A percentile compares a stretch with the other conserved stretches of the same genome.
Conservation (phyloP, 2,329 filamentous ascomycete species). For the Trichoderma endophyticum region DNA sequence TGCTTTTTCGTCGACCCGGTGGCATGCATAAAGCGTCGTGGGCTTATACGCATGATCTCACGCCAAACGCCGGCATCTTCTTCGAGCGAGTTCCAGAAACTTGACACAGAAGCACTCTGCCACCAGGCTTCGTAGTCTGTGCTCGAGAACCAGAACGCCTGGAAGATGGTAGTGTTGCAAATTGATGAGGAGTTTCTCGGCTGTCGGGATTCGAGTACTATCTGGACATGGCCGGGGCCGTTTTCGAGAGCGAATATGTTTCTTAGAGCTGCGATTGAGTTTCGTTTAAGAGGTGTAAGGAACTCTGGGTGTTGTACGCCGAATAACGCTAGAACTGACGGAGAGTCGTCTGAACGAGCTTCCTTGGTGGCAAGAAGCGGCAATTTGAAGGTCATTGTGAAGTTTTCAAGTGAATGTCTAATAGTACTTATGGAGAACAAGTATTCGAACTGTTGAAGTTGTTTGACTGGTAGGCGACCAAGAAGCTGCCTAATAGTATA, state of each 20-base stretch:
- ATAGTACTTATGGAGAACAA: background rate
- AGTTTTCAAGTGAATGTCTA: fast-evolving
- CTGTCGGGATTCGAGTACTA: background rate
- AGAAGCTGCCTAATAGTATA: background rate
- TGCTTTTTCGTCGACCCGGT: background rate
- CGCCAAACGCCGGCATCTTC: background rate
- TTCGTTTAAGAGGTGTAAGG: background rate
- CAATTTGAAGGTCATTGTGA: background rate
- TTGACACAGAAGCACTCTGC: background rate
- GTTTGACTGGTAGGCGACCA: background rate
- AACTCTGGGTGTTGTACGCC: background rate
- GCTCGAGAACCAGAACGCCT: background rate
- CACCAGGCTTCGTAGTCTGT: background rate
- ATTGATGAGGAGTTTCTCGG: background rate
- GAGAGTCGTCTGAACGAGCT: background rate
- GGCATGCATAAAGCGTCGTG: background rate
- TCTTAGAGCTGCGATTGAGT: background rate
- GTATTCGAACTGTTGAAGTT: background rate
- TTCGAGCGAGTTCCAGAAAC: background rate
- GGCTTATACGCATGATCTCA: background rate
- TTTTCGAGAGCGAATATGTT: background rate
- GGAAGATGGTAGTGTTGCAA: background rate
- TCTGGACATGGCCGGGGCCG: background rate
- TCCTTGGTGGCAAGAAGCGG: background rate
- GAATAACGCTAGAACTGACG: background rate